phyloP scores from a whole-genome alignment of 805 yeast genomes.

The Metschnikowia orientalis region DNA sequence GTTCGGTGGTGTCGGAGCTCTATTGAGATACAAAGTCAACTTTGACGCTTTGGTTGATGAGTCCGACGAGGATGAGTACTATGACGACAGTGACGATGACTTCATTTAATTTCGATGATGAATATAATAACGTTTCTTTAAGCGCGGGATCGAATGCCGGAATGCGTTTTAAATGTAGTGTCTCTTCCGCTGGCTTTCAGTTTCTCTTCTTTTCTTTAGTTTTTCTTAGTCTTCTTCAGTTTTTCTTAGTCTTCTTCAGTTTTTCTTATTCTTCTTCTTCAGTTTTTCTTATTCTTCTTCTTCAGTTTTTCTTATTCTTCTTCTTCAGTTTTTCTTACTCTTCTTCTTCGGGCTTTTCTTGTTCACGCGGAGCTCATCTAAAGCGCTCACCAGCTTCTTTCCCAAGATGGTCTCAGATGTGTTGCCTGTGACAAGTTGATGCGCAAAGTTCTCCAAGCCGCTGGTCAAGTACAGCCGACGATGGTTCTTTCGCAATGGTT shows the following conservation, averaged over 20 bases:
- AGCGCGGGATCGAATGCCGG: too few species aligned
- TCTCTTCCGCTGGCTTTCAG: too few species aligned
- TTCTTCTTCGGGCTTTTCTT: constrained; percentile 5
- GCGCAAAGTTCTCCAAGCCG: constrained; percentile 75
- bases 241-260: too few species aligned
- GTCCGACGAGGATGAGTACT: constrained; percentile 78
- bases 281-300: not conserved
- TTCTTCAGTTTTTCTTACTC: constrained; percentile 1
- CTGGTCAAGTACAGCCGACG: constrained; percentile 76
- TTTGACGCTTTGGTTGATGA: constrained; percentile 93
- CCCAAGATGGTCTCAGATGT: constrained; percentile 71
- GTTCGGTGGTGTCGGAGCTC: constrained; percentile 98
- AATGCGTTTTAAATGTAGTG: too few species aligned
- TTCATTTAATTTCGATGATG: constrained; percentile 27
- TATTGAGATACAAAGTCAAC: constrained; percentile 93
- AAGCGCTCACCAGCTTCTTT: constrained; percentile 60
- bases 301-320: constrained; percentile 2
- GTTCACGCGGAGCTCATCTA: constrained; percentile 45
- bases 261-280: too few species aligned
- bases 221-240: too few species aligned
- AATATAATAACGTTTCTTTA: too few species aligned
- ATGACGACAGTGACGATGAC: constrained; percentile 57
- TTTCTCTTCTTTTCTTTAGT: too few species aligned
- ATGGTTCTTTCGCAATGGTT: constrained; percentile 56
- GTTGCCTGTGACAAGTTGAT: constrained; percentile 61